A percentile compares a stretch with the other conserved stretches of the same genome.
Evolutionary conservation across 2,329 filamentous ascomycete genomes (phyloP).

Genomic region (Ophiostoma piceae): DNA sequence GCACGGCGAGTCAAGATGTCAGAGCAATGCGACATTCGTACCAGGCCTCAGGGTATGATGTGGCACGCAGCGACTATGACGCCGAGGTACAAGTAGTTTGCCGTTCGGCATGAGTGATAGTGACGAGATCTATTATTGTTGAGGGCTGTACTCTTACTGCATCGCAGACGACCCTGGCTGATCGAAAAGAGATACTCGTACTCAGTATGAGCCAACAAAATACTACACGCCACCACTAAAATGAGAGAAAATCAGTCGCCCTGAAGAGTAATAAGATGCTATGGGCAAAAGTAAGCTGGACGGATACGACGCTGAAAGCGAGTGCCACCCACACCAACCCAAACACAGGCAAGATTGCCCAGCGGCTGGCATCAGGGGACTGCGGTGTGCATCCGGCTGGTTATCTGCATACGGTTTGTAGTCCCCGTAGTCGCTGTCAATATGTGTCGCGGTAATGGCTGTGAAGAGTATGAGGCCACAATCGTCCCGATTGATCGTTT

Average conservation of each 20-base stretch:
- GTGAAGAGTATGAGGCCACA: neutral
- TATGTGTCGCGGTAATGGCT: neutral
- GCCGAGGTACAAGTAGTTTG: neutral
- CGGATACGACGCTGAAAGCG: neutral
- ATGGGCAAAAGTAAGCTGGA: neutral
- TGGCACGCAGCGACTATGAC: neutral
- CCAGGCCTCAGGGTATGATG: neutral
- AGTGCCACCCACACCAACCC: slow-evolving; percentile 1
- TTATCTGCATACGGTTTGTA: neutral
- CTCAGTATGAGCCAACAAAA: neutral
- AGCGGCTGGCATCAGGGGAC: neutral
- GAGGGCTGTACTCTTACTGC: neutral
- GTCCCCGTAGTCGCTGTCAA: neutral
- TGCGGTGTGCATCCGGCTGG: neutral
- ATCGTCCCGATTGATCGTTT: neutral
- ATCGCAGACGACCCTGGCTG: neutral
- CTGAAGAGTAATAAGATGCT: too few species aligned
- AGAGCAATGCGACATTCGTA: neutral
- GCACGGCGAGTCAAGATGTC: neutral
- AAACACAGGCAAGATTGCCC: neutral
- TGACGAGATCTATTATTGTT: neutral
- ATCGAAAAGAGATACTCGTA: neutral
- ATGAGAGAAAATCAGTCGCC: too few species aligned
- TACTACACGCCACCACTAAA: neutral
- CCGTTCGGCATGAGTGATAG: neutral